Percentiles rank a stretch among this genome's conserved stretches.
Conservation (phyloP, 176 grass and related monocot species). For the Lolium perenne region DNA sequence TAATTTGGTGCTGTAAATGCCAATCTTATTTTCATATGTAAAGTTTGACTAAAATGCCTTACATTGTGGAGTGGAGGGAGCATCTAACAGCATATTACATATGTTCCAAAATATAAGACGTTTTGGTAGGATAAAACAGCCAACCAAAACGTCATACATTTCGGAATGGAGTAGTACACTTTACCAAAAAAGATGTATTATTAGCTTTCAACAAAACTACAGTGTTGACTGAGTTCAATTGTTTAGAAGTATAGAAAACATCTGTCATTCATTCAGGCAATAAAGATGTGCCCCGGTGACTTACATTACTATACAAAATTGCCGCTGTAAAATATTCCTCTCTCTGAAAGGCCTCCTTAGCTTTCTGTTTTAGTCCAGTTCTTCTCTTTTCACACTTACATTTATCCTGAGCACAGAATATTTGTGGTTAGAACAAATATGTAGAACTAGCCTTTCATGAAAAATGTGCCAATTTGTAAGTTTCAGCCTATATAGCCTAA, state of each 20-base stretch:
- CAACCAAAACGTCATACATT: too few species aligned
- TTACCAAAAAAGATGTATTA: too few species aligned
- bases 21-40: too few species aligned
- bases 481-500: neutral
- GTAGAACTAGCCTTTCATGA: neutral
- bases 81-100: too few species aligned
- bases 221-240: neutral
- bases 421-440: neutral
- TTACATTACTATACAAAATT: neutral
- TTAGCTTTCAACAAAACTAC: neutral
- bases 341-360: slow-evolving; percentile 11
- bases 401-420: neutral
- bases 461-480: neutral
- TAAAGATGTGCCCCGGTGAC: neutral
- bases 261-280: neutral
- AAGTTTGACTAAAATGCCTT: too few species aligned
- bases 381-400: neutral
- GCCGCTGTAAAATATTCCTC: neutral
- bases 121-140: too few species aligned
- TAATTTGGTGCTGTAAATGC: too few species aligned
- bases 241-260: neutral
- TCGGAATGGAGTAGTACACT: too few species aligned
- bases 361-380: neutral
- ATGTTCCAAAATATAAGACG: too few species aligned
- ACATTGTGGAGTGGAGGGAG: too few species aligned